A percentile compares a stretch with the other conserved stretches of the same genome.
These are phyloP conservation scores for Pythium brachiatum DNA, from an alignment of 352 stramenopile species.

Conservation along the genomic window DNA sequence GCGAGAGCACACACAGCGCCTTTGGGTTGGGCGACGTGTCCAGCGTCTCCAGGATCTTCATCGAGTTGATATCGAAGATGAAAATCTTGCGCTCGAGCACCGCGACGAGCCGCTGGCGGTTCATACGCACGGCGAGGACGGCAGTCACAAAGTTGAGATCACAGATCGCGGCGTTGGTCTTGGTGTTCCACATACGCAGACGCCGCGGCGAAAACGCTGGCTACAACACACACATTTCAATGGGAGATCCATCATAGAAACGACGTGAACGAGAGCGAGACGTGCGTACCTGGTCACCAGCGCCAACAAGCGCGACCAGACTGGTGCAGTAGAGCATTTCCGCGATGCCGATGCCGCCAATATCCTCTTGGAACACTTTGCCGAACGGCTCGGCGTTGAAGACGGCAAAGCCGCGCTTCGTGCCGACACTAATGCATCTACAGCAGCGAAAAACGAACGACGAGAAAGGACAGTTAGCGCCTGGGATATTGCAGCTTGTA, in stretches of 20 bases:
- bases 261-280: background rate
- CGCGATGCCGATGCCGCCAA: slow-evolving; percentile 87
- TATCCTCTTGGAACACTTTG: slow-evolving; percentile 84
- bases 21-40: slow-evolving; percentile 88
- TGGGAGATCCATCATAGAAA: background rate
- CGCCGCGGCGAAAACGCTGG: slow-evolving; percentile 88
- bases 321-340: slow-evolving; percentile 94
- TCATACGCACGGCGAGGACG: slow-evolving; percentile 90
- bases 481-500: background rate
- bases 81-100: slow-evolving; percentile 90
- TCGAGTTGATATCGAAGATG: slow-evolving; percentile 93
- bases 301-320: slow-evolving; percentile 89
- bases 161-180: slow-evolving; percentile 87
- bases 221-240: slow-evolving; percentile 24
- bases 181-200: slow-evolving; percentile 92
- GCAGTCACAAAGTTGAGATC: slow-evolving; percentile 91
- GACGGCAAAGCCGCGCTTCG: slow-evolving; percentile 82
- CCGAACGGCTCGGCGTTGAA: slow-evolving; percentile 93
- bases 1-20: slow-evolving; percentile 79
- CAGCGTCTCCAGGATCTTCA: slow-evolving; percentile 92
- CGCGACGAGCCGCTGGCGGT: slow-evolving; percentile 84
- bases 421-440: slow-evolving; percentile 90
- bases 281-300: slow-evolving; percentile 70
- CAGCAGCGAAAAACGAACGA: slow-evolving; percentile 9
- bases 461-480: background rate